Evolutionary conservation across 2,329 filamentous ascomycete species (phyloP), one percentile per base, ranked within the genome.

Genomic region (Aspergillus novofumigatus): DNA sequence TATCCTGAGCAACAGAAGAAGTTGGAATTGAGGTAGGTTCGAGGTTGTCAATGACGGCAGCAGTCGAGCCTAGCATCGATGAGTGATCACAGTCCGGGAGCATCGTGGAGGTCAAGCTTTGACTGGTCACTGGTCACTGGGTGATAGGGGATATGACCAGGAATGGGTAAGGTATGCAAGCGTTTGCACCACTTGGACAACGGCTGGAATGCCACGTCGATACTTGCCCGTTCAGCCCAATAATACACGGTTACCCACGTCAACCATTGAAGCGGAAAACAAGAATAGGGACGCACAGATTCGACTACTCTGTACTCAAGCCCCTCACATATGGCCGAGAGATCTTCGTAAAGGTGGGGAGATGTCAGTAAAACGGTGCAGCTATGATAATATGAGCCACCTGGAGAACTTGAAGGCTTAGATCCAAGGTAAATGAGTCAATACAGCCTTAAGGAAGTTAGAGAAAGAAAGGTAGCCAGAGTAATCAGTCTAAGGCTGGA

Each of bases 161-260:
- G 61, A 65, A 67, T 65, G 62, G 56, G 47, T 51, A 48, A 60
- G 55, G 60, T 53, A 62, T 64, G 57, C 56, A 44, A 52, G 54
- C 54, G 56, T 49, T 62, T 58, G 54, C 56, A 60, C 59, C 58
- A 62, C 62, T 60, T 65, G 62, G 61, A 56, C 62, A 53, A 63
- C 57, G 58, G 56, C 62, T 65, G 59, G 59, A 71, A 69, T 71
- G 69, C 67, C 70, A 70, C 67, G 67, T 70, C 65, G 61, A 64
- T 65, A 51, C 54, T 57, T 51, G 58, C 57, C 52, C 50, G 57
- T 61, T 57, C 53, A 56, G 52, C 62, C 58, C 58, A 53, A 62
- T 47, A 26, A 47, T 56, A 60, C 57, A 61, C 54, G 60, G 60
- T 61, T 56, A 64, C 58, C 58, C 62, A 59, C 59, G 52, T 51